A percentile compares a stretch with the other conserved stretches of the same genome.
Conservation (phyloP, 106 monocot genomes). For the Platanthera zijinensis region DNA sequence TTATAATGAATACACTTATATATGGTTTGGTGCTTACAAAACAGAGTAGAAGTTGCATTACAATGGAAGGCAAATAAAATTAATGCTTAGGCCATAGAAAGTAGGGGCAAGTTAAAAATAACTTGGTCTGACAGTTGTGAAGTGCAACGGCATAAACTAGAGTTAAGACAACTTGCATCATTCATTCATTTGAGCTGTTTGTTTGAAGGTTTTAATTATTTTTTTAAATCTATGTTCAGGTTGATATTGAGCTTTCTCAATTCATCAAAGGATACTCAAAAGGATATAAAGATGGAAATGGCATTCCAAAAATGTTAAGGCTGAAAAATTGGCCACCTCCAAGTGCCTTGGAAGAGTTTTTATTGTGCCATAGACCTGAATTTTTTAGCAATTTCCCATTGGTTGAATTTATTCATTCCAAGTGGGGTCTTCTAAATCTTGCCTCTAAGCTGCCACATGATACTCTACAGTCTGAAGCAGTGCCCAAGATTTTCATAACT, state of each 20-base stretch:
- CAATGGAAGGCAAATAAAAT: neutral
- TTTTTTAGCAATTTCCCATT: constrained; percentile 77
- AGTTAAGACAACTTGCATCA: neutral
- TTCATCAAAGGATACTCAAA: constrained; percentile 82
- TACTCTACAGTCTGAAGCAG: constrained; percentile 53
- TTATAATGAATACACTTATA: too few species aligned
- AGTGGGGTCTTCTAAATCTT: constrained; percentile 87
- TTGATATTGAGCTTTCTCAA: constrained; percentile 65
- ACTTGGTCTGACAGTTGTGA: too few species aligned
- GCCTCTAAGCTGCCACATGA: constrained; percentile 78
- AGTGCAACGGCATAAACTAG: too few species aligned
- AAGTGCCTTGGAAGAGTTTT: constrained; percentile 69
- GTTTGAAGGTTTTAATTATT: neutral
- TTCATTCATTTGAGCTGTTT: neutral
- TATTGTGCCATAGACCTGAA: constrained; percentile 81
- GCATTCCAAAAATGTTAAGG: constrained; percentile 44
- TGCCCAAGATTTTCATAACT: constrained; percentile 61
- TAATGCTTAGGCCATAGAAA: neutral
- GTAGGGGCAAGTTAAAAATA: neutral
- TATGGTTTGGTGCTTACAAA: neutral
- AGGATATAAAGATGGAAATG: constrained; percentile 30
- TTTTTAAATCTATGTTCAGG: constrained; percentile 30
- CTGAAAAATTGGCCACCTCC: constrained; percentile 82
- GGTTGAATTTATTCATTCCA: constrained; percentile 82
- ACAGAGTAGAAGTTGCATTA: neutral